A percentile compares a stretch with the other conserved stretches of the same genome.
Conservation (phyloP, 441 rosid species). For the Erodium texanum region DNA sequence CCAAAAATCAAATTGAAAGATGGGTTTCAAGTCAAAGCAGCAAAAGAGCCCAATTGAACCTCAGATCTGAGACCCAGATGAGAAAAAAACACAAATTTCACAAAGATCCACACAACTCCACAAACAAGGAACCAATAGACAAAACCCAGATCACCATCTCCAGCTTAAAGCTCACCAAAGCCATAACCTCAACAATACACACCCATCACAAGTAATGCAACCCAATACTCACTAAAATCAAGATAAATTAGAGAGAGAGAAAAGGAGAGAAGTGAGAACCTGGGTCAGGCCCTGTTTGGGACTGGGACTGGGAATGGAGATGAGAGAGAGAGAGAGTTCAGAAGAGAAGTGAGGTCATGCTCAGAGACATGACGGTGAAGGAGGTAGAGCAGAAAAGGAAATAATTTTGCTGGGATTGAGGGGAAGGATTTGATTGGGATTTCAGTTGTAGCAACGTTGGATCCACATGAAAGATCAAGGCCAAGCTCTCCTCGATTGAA, state of each 20-base stretch:
- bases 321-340: slow-evolving; percentile 11
- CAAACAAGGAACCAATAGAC: slow-evolving; percentile 17
- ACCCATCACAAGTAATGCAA: background rate
- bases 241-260: slow-evolving; percentile 3
- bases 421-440: slow-evolving; percentile 17
- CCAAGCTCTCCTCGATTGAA: slow-evolving; percentile 32
- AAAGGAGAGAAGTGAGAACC: slow-evolving; percentile 12
- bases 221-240: background rate
- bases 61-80: slow-evolving; percentile 29
- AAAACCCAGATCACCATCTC: slow-evolving; percentile 29
- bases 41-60: slow-evolving; percentile 6
- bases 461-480: slow-evolving; percentile 33
- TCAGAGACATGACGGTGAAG: slow-evolving; percentile 12
- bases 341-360: slow-evolving; percentile 12
- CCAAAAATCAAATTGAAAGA: slow-evolving; percentile 1
- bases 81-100: slow-evolving; percentile 13
- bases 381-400: slow-evolving; percentile 13
- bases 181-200: background rate
- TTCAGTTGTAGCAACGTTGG: slow-evolving; percentile 16
- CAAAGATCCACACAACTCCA: slow-evolving; percentile 26
- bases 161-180: background rate
- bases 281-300: slow-evolving; percentile 1
- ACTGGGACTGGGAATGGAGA: background rate
- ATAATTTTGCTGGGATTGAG: slow-evolving; percentile 14
- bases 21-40: slow-evolving; percentile 1